Base-by-base conservation (phyloP, 163 green algal species). In the Smithsoniella earleae region DNA sequence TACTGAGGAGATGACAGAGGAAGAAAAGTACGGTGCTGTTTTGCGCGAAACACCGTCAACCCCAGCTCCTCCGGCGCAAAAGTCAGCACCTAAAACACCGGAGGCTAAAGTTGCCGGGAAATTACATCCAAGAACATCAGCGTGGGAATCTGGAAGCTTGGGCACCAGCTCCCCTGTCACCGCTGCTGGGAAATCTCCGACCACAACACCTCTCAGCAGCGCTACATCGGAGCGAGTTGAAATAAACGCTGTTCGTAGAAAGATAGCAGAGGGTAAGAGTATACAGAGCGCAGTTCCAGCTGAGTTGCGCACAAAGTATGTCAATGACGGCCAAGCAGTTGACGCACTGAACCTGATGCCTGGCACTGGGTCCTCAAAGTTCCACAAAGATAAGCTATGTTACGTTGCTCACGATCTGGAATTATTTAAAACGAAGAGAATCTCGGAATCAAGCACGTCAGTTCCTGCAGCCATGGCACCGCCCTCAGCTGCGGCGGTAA, bases 281-380 rank as follows among this genome's bases (percentile, higher is more conserved):
- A 16, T 69, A 16, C 20, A 69, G 58, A 69, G 30, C 16, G 58
- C 58, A 34, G 58, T 69, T 13, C 27, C 31, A 20, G 27, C 58
- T 28, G 27, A 69, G 58, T 33, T 69, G 20, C 58, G 58, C 20
- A 69, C 58, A 69, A 69, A 69, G 25, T 69, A 69, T 36, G 34
- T 69, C n/a, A 69, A 69, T 33, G 25, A 69, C 58, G 58, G 30
- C 27, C 20, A 30, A 1, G 58, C 18, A 5, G 58, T 69, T 30
- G 58, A 69, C 20, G 58, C 58, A 34, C 25, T 69, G n/a, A 69
- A 69, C 16, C 58, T 69, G n/a, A 69, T 69, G 58, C 58, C 58
- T n/a, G 58, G 58, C 25, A 36, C 3, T 38, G 58, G 58, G 5
- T 69, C 58, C 8, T n/a, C 40, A 30, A 69, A 69, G 58, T 69